Base-by-base conservation (phyloP, 2,329 filamentous ascomycete genomes). In the Ophiocordyceps unilateralis region DNA sequence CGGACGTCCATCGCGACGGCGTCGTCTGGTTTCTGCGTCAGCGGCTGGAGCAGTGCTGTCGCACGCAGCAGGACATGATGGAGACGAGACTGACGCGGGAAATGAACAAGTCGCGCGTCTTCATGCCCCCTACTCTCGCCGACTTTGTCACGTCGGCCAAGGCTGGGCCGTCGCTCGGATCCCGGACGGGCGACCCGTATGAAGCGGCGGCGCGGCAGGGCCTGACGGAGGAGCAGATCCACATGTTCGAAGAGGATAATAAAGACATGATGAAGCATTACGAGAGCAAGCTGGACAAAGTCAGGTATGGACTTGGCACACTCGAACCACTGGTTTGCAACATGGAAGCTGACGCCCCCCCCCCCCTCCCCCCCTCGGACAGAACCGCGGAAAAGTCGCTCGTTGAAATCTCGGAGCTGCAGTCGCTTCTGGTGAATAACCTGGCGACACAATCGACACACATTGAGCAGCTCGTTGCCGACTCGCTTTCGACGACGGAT, bases 181-280 rank as follows among this genome's bases (percentile, higher is more conserved):
- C 34, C 9, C 24, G 36, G 15, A n/a, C 40, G 32, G 42, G 34
- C 5, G 39, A 39, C 22, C 19, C 44, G 41, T 47, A 50, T 41
- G 49, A 55, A 19, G 47, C 46, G 2, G 42, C 47, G 22, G 41
- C 49, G 24, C 53, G 62, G 41, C 62, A 76, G 37, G 74, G 78
- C 48, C 66, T 95, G 47, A 85, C 82, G 17, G 70, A 78, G 20
- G 87, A 95, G 56, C 89, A 96, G 61, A 67, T 91, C 42, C 89
- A 95, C 59, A 74, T 94, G 57, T 96, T 98, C 64, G 88, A 89
- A 51, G 76, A 86, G 61, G 88, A 93, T 56, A 95, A 96, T 57
- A 80, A 87, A 60, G 80, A 85, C 49, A 87, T 98, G 79, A 70
- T 96, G 52, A 83, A 83, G 60, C 84, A 94, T 61, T 94, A 93